A percentile compares a stretch with the other conserved stretches of the same genome.
phyloP scores from a whole-genome alignment of 495 filamentous ascomycete species.

The Chaetomidium leptoderma region DNA sequence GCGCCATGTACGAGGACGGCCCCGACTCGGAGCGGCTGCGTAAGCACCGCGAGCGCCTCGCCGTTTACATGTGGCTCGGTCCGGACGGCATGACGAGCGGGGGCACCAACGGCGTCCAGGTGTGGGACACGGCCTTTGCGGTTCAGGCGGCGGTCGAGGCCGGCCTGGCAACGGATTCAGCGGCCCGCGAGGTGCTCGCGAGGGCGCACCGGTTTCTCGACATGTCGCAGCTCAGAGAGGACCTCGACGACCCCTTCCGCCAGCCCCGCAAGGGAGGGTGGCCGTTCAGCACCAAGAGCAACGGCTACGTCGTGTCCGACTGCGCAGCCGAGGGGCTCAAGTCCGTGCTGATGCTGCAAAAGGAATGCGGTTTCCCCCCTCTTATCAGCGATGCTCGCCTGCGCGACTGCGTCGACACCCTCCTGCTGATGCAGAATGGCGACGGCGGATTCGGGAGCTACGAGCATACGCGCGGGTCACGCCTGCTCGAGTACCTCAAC shows the following conservation, averaged over 20 bases:
- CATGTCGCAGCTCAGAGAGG: too few species aligned
- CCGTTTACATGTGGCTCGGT: not conserved
- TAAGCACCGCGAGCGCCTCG: not conserved
- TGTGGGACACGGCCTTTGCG: constrained; percentile 1
- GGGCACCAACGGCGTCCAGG: not conserved
- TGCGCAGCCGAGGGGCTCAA: not conserved
- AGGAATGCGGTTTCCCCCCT: not conserved
- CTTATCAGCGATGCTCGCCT: not conserved
- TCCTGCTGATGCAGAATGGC: too few species aligned
- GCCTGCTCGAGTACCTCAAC: not conserved
- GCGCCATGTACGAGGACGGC: not conserved
- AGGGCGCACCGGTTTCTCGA: too few species aligned
- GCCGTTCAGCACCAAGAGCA: not conserved
- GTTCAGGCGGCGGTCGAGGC: too few species aligned
- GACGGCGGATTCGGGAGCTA: too few species aligned
- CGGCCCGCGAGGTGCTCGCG: too few species aligned
- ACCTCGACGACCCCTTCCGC: too few species aligned
- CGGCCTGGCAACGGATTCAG: too few species aligned
- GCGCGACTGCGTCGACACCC: too few species aligned
- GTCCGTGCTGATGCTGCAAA: not conserved
- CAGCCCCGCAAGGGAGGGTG: not conserved
- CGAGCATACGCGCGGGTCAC: too few species aligned
- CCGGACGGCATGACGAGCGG: not conserved
- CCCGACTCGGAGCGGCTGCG: not conserved
- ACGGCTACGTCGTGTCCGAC: not conserved